Evolutionary conservation across 129 eudicot genomes (phyloP), one percentile per base, ranked within the genome.

Genomic region (Flaveria ramosissima): DNA sequence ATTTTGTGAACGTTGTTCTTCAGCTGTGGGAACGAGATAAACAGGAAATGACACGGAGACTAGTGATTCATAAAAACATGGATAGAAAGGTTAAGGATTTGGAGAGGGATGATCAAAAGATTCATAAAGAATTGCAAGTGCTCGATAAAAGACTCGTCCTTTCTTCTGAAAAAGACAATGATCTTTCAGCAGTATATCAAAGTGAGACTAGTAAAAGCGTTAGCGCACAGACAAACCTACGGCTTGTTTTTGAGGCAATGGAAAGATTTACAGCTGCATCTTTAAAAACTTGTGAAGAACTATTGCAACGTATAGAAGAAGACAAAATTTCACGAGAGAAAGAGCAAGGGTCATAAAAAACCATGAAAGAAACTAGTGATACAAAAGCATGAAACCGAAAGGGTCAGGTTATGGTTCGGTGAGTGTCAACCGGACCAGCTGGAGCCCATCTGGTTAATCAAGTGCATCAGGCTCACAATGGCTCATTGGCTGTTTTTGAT

Each of bases 21-120:
- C 94, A 86, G 71, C 78, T 95, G 20, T 86, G 96, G 93, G 97
- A 92, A 32, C 84, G 88, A 41, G 99, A 95, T 83, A 94, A 87
- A 85, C 61, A 77, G 13, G 93, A 91, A 71, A 82, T 91, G 89
- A 81, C 88, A 23, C 88, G 85, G 50, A 86, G 96, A 83, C 77
- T 89, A 79, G 77, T 66, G 20, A 73, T 76, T 52, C 78, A 86
- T 81, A 87, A 78, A 75, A 90, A 87, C 63, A 85, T 80, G 83
- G 99, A 94, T 71, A 83, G 87, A 78, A 89, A 76, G 77, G 87
- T 95, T 7, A 95, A 88, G 85, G 76, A 82, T 74, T 74, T 95
- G 74, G 99, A 95, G 30, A 95, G 89, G 83, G 96, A 95, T 48
- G 99, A 95, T 60, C 85, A 77, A 82, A 92, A 88, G 82, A 89